These are phyloP conservation scores for Nicotiana rustica DNA, from an alignment of 305 asterid species.

Conservation along the genomic window DNA sequence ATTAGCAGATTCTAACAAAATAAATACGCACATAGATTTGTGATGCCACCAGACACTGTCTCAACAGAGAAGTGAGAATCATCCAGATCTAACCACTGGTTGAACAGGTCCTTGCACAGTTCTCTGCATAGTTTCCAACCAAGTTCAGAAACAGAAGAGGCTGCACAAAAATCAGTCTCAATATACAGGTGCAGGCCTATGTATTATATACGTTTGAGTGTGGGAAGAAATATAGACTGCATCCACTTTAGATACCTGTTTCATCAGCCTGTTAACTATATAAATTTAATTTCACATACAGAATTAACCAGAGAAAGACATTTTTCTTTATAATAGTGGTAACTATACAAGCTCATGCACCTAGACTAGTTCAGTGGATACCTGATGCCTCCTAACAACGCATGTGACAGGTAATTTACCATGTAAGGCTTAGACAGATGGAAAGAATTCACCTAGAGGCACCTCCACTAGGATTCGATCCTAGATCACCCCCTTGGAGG, in stretches of 20 bases:
- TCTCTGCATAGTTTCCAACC: conserved; percentile 57
- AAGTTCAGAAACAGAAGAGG: conserved; percentile 16
- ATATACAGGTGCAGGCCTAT: not conserved
- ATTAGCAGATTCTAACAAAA: conserved; percentile 21
- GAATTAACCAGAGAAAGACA: not conserved
- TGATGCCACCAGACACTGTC: conserved; percentile 93
- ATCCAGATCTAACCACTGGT: conserved; percentile 76
- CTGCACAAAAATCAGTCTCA: conserved; percentile 9
- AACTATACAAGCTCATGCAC: not conserved
- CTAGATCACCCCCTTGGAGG: not conserved
- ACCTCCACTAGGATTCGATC: not conserved
- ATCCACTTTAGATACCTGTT: not conserved
- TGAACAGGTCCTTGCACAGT: conserved; percentile 86
- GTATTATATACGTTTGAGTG: not conserved
- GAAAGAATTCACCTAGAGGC: not conserved
- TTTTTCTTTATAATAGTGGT: conserved; percentile 2
- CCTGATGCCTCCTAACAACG: not conserved
- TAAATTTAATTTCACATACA: conserved; percentile 8
- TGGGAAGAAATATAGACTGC: not conserved
- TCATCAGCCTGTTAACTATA: not conserved
- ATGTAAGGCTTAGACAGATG: not conserved
- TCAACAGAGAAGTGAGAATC: conserved; percentile 77
- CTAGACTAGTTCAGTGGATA: not conserved
- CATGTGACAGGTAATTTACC: not conserved
- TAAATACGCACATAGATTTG: conserved; percentile 74